Percentiles rank a stretch among this genome's conserved stretches.
Evolutionary conservation across 179 eudicot species (phyloP).

Genomic region (Camellia oleifera): DNA sequence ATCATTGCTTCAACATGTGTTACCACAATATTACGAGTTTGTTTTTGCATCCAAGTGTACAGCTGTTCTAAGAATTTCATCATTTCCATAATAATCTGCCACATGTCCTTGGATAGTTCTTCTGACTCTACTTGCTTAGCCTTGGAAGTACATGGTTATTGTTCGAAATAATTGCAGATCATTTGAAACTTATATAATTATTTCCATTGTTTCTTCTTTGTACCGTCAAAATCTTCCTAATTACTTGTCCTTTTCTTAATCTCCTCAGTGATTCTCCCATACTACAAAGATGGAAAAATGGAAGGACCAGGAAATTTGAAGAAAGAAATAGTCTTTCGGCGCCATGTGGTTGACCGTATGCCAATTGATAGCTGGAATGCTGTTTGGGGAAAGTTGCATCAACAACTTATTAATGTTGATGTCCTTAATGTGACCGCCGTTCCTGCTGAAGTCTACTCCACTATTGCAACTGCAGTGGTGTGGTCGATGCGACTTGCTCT

Average conservation of each 20-base stretch:
- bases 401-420: constrained; percentile 86
- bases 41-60: neutral
- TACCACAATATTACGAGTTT: neutral
- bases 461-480: constrained; percentile 79
- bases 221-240: neutral
- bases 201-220: neutral
- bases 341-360: constrained; percentile 85
- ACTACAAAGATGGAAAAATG: constrained; percentile 55
- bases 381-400: constrained; percentile 88
- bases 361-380: constrained; percentile 92
- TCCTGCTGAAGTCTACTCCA: constrained; percentile 69
- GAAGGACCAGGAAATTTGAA: constrained; percentile 32
- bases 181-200: neutral
- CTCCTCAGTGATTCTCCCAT: constrained; percentile 77
- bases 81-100: too few species aligned
- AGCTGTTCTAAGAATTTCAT: too few species aligned
- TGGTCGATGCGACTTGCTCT: constrained; percentile 98
- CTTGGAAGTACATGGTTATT: neutral
- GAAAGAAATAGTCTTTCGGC: constrained; percentile 57
- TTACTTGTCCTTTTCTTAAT: constrained; percentile 3
- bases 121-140: too few species aligned
- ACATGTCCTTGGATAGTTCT: too few species aligned
- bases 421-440: constrained; percentile 61
- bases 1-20: neutral
- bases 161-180: neutral